These are phyloP conservation scores for Paxillus rubicundulus DNA, from an alignment of 768 basidiomycete species.

Conservation along the genomic window DNA sequence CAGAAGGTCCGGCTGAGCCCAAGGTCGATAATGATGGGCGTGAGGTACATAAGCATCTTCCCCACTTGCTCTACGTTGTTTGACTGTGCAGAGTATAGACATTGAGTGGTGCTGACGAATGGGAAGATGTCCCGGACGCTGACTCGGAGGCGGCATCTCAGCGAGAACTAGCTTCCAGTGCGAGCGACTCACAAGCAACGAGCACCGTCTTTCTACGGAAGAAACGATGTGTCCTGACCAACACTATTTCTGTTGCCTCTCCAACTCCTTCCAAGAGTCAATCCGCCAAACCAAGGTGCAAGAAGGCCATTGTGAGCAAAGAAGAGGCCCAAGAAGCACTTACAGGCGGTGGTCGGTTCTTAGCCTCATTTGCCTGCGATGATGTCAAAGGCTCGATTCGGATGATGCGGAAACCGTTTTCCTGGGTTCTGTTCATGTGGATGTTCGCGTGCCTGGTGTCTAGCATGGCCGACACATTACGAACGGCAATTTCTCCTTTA, in stretches of 20 bases:
- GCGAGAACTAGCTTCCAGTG: constrained; percentile 4
- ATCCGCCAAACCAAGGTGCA: constrained; percentile 24
- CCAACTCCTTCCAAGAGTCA: constrained; percentile 19
- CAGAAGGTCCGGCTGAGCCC: background rate
- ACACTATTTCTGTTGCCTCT: constrained; percentile 20
- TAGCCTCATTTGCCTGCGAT: constrained; percentile 43
- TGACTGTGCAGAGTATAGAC: background rate
- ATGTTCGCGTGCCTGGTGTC: constrained; percentile 45
- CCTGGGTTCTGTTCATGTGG: constrained; percentile 50
- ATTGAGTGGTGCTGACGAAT: constrained; percentile 14
- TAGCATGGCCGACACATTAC: constrained; percentile 41
- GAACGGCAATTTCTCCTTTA: constrained; percentile 51
- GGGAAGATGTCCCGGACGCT: constrained; percentile 35
- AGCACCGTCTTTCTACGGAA: constrained; percentile 22
- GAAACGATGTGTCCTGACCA: constrained; percentile 26
- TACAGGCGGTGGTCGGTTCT: constrained; percentile 23
- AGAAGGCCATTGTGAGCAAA: constrained; percentile 28
- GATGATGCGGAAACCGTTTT: constrained; percentile 56
- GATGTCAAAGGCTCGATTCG: constrained; percentile 46
- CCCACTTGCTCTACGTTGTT: background rate
- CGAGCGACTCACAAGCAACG: constrained; percentile 7
- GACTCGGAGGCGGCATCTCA: constrained; percentile 14
- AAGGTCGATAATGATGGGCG: background rate
- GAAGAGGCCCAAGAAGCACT: constrained; percentile 23
- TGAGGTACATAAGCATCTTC: constrained; percentile 8